These are phyloP conservation scores for Capsella bursapastoris DNA, from an alignment of 345 rosid genomes.

Conservation along the genomic window DNA sequence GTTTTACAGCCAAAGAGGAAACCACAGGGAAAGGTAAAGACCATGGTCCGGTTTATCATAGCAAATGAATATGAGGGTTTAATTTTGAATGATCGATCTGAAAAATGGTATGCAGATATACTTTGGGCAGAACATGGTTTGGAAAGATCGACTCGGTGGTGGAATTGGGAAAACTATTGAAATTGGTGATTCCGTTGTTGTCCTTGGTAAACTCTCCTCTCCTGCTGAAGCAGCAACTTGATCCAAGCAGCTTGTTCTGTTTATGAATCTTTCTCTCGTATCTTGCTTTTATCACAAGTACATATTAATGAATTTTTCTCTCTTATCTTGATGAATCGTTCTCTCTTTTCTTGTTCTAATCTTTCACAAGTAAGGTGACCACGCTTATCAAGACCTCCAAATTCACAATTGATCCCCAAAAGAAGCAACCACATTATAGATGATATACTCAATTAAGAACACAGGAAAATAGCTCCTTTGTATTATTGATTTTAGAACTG, in stretches of 20 bases:
- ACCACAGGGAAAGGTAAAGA: slow-evolving; percentile 71
- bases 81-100: background rate
- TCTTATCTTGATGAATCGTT: no score
- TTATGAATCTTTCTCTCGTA: slow-evolving; percentile 1
- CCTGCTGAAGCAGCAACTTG: slow-evolving; percentile 75
- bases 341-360: background rate
- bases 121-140: slow-evolving; percentile 83
- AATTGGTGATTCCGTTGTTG: slow-evolving; percentile 72
- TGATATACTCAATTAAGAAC: no score
- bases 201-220: slow-evolving; percentile 56
- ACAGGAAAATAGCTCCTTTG: no score
- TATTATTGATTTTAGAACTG: no score
- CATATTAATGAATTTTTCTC: no score
- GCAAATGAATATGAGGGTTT: slow-evolving; percentile 4
- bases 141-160: slow-evolving; percentile 50
- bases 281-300: no score
- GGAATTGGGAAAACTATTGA: slow-evolving; percentile 56
- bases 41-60: background rate
- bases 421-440: no score
- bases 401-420: no score
- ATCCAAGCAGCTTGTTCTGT: background rate
- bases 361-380: background rate
- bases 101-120: slow-evolving; percentile 53
- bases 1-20: slow-evolving; percentile 68
- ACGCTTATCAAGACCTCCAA: no score